These are phyloP conservation scores for Tothia fuscella DNA, from an alignment of 2,329 filamentous ascomycete species.

Conservation along the genomic window DNA sequence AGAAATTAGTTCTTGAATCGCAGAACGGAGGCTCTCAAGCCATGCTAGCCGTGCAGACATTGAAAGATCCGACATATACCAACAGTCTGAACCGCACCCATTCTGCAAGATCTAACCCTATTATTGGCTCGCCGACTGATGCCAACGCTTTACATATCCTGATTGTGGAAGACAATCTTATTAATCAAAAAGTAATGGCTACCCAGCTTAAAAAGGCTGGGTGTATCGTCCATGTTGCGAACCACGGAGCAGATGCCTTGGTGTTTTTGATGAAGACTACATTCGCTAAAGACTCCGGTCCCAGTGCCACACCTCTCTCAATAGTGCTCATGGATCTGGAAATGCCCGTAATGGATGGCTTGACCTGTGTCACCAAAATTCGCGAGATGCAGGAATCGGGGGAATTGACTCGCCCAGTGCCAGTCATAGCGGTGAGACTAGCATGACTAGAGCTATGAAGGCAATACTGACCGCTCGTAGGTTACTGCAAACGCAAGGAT, in stretches of 20 bases:
- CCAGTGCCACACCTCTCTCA: background rate
- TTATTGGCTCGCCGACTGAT: background rate
- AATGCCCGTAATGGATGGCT: slow-evolving; percentile 11
- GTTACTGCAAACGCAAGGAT: slow-evolving; percentile 10
- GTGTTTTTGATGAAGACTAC: slow-evolving; percentile 7
- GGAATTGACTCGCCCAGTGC: slow-evolving; percentile 2
- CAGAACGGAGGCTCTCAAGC: background rate
- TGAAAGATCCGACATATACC: background rate
- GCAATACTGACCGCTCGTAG: too few relatives aligned
- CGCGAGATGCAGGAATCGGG: slow-evolving; percentile 8
- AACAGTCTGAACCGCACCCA: background rate
- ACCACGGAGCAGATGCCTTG: slow-evolving; percentile 9
- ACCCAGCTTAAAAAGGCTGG: slow-evolving; percentile 5
- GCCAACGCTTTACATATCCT: slow-evolving; percentile 1
- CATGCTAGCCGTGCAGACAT: background rate
- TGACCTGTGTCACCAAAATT: slow-evolving; percentile 7
- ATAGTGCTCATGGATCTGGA: slow-evolving; percentile 12
- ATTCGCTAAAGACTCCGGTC: slow-evolving; percentile 1
- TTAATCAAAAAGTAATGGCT: slow-evolving; percentile 11
- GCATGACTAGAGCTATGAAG: slow-evolving; percentile 10
- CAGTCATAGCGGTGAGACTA: slow-evolving; percentile 11
- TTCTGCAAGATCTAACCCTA: slow-evolving; percentile 2
- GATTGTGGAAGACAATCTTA: slow-evolving; percentile 10
- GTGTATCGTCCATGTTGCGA: slow-evolving; percentile 7
- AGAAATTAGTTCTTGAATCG: background rate